Evolutionary conservation across 257 asterid species (phyloP).

Genomic region (Petunia axillaris): DNA sequence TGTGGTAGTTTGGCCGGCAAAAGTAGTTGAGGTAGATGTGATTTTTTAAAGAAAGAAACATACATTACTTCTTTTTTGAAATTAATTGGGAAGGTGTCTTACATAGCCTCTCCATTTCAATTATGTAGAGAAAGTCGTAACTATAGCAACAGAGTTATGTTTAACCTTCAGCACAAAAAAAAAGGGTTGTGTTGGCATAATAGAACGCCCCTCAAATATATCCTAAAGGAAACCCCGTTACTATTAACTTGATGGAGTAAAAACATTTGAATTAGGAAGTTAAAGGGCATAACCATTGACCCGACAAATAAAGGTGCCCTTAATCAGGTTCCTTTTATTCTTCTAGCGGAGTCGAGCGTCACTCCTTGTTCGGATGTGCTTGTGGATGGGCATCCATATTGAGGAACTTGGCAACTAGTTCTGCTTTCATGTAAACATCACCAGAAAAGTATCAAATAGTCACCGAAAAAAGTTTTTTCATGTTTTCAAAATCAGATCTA

Average conservation of each 20-base stretch:
- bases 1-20: no score
- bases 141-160: not conserved
- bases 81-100: not conserved
- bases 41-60: no score
- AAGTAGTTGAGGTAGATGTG: no score
- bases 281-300: not conserved
- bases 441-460: no score
- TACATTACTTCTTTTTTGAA: no score
- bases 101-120: not conserved
- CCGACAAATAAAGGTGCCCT: not conserved
- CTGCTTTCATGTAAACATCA: slow-evolving; percentile 42
- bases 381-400: slow-evolving; percentile 31
- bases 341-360: slow-evolving; percentile 24
- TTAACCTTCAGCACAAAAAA: no score
- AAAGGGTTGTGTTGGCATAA: not conserved
- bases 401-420: slow-evolving; percentile 78
- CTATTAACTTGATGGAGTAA: not conserved
- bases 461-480: no score
- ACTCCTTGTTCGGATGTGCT: slow-evolving; percentile 48
- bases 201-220: not conserved
- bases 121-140: not conserved
- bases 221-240: not conserved
- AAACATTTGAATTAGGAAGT: not conserved
- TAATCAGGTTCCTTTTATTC: not conserved
- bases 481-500: no score